Base-by-base conservation (phyloP, 805 yeast species). In the Starmerella bombicola region DNA sequence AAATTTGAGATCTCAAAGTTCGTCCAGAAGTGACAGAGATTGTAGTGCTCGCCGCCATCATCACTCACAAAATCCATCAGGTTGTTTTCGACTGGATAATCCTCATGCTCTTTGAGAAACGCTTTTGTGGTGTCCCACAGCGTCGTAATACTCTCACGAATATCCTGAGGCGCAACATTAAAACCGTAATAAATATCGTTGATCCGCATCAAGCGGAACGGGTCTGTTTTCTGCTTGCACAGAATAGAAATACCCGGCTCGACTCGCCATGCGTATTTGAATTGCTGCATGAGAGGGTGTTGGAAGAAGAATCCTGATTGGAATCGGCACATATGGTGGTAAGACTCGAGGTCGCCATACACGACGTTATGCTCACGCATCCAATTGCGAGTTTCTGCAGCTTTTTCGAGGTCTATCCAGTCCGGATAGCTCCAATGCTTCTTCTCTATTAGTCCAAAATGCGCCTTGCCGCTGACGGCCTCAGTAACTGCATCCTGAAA, bases 1-100 rank as follows among this genome's bases (percentile, higher is more conserved):
- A 82, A 68, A 40, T 75, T 71, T 6, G 79, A 93, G 55, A 83
- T 69, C 63, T 83, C 94, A 52, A 84, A 84, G 64, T 84, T 84
- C 30, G 86, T 72, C 86, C 93, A 81, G 68, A 80, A 80, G 58
- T 83, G 94, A 58, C 95, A 84, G 39, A 76, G 70, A 56, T 84
- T 84, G 62, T 80, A 84, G 8, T 75, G 64, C 41, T 70, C 68
- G 46, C 86, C 81, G 30, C 62, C 59, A 61, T 80, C 82, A 53
- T 76, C 75, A 15, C 83, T 74, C 23, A 85, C 60, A 66, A 80
- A 83, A 34, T 72, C 74, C 63, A 79, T 61, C 52, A 81, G 62
- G 56, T 73, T 76, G 55, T 79, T 67, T 30, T 63, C 62, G 49
- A 75, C 64, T 33, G 78, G 56, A 48, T 68, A 71, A 38, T 78